Conservation (phyloP, 495 filamentous ascomycete species). For the Tuber melanosporum region DNA sequence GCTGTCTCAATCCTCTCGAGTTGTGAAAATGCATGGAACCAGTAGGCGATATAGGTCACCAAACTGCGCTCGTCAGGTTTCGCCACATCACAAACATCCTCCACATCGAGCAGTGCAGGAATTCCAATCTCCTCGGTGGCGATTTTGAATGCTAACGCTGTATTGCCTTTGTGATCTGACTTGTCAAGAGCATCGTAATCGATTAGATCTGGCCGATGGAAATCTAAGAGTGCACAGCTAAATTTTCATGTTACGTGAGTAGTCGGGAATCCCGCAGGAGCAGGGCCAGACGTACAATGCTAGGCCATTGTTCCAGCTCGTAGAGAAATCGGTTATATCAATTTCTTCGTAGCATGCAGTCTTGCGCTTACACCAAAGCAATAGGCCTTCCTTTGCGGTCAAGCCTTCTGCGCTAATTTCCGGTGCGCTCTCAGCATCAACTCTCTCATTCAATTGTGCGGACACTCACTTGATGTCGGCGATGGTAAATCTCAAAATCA, state of each 20-base stretch:
- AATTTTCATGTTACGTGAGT: constrained; percentile 8
- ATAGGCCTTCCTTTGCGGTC: constrained; percentile 90
- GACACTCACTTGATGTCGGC: constrained; percentile 72
- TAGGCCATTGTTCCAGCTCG: constrained; percentile 93
- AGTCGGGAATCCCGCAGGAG: neutral
- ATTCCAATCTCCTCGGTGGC: constrained; percentile 95
- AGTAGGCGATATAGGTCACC: constrained; percentile 99
- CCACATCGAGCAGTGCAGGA: constrained; percentile 88
- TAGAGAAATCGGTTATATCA: constrained; percentile 85
- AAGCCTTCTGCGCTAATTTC: constrained; percentile 67
- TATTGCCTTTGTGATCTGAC: constrained; percentile 89
- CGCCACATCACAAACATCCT: constrained; percentile 94
- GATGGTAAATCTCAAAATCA: constrained; percentile 96
- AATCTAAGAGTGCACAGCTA: constrained; percentile 85
- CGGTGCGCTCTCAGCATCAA: constrained; percentile 12
- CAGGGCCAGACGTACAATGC: constrained; percentile 56
- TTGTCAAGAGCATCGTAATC: constrained; percentile 94
- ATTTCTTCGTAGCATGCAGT: constrained; percentile 98
- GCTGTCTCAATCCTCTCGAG: constrained; percentile 98
- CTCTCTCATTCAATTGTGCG: neutral
- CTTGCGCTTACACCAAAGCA: constrained; percentile 97
- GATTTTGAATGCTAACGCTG: constrained; percentile 94
- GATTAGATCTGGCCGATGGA: constrained; percentile 93
- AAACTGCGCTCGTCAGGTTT: constrained; percentile 92
- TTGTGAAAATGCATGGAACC: constrained; percentile 98